Base-by-base conservation (phyloP, 2,329 filamentous ascomycete genomes). In the Alternaria tenuissima region DNA sequence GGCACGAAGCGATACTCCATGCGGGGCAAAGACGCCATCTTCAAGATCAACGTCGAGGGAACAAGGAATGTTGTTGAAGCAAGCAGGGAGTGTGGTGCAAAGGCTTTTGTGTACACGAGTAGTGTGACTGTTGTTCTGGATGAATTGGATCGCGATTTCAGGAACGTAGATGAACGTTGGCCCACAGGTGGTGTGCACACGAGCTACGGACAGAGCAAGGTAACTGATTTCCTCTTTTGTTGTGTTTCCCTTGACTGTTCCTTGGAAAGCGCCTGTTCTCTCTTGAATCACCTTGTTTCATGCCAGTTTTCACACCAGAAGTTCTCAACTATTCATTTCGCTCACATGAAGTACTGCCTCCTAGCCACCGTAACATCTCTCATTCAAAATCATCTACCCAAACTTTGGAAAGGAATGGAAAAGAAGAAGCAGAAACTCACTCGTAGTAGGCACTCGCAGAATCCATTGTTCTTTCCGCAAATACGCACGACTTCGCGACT, bases 201-300 rank as follows among this genome's bases (percentile, higher is more conserved):
- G 67, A 89, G 94, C 79, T 98, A 98, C 80, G 93, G 93, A 30
- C 89, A 94, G 80, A 96, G 93, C 14, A 98, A 97, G 87, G 91
- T 91, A 67, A 58, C 72, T 51, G 30, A 14, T 28, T 55, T 52
- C 44, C 24, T 52, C 38, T 60, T 44, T 16, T 32, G 16, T 28
- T 18, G 12, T 9, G 24, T 42, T 39, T 39, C 41, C 28, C 20
- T 42, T 42, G 20, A 12, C 11, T n/a, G 3, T 8, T 22, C n/a
- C 2, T 22, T 41, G 36, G n/a, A 9, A n/a, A 7, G 30, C 22
- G 28, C 18, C 18, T 48, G 28, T 32, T 11, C 7, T 11, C 22
- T 48, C 12, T 48, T 32, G 28, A 22, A 14, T 24, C 30, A 20
- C 18, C 8, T n/a, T 8, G 34, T 22, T n/a, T 16, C 16, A 30